phyloP scores from a whole-genome alignment of 495 filamentous ascomycete species.

The Rhypophila decipiens region DNA sequence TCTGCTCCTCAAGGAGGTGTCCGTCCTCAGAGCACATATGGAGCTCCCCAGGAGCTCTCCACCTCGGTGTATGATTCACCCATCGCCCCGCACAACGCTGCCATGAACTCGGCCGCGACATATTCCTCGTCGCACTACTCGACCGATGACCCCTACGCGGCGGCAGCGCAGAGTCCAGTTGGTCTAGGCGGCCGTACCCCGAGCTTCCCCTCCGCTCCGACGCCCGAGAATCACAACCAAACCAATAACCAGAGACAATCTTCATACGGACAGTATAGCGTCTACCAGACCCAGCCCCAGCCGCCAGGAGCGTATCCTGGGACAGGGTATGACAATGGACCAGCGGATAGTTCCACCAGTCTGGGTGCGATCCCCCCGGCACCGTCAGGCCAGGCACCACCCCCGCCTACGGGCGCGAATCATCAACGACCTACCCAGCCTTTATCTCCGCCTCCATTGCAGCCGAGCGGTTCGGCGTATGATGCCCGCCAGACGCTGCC shows the following conservation, averaged over 20 bases:
- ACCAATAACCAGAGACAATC: constrained; percentile 5
- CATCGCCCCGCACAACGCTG: constrained; percentile 50
- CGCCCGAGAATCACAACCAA: constrained; percentile 16
- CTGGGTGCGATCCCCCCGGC: constrained; percentile 45
- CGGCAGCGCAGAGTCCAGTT: constrained; percentile 19
- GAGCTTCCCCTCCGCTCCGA: constrained; percentile 13
- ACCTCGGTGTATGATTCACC: constrained; percentile 82
- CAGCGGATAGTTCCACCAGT: no score
- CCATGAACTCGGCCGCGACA: constrained; percentile 34
- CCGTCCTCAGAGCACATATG: constrained; percentile 66
- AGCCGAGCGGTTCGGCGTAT: constrained; percentile 32
- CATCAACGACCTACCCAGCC: constrained; percentile 31
- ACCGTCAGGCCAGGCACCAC: constrained; percentile 28
- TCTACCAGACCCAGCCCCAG: constrained; percentile 15
- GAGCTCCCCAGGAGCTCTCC: constrained; percentile 75
- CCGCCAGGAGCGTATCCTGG: constrained; percentile 41
- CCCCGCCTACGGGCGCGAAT: constrained; percentile 25
- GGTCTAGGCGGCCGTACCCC: constrained; percentile 14
- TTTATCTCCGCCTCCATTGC: constrained; percentile 36
- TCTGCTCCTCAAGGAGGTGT: constrained; percentile 37
- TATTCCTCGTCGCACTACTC: constrained; percentile 58
- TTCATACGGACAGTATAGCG: background rate
- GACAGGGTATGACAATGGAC: constrained; percentile 2
- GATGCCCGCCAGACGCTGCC: constrained; percentile 36
- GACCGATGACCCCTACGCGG: constrained; percentile 47